Conservation (phyloP, 805 yeast species). For the Priceomyces castillae region DNA sequence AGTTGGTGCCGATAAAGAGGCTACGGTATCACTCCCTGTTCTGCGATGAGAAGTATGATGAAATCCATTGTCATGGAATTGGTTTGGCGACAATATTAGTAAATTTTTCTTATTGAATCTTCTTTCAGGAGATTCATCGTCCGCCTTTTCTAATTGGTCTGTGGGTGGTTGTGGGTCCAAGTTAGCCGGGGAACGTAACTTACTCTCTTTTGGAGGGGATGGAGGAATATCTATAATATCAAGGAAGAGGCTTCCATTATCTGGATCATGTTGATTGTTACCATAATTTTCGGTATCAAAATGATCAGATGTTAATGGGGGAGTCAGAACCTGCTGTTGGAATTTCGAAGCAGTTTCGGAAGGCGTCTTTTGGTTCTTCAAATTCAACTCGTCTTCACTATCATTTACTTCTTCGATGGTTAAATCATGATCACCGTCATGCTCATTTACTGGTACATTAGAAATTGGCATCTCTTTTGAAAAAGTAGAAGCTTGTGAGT, state of each 20-base stretch:
- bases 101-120: slow-evolving; percentile 28
- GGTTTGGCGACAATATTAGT: slow-evolving; percentile 39
- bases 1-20: slow-evolving; percentile 6
- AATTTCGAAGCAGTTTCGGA: not conserved
- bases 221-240: slow-evolving; percentile 17
- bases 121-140: slow-evolving; percentile 9
- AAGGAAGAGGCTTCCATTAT: slow-evolving; percentile 16
- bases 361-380: slow-evolving; percentile 4
- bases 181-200: slow-evolving; percentile 4
- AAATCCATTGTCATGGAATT: slow-evolving; percentile 33
- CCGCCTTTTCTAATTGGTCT: slow-evolving; percentile 1
- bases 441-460: not conserved
- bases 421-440: slow-evolving; percentile 20
- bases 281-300: not conserved
- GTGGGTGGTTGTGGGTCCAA: not conserved
- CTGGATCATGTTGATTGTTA: slow-evolving; percentile 1
- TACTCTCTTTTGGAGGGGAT: slow-evolving; percentile 6
- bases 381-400: slow-evolving; percentile 35
- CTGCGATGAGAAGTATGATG: slow-evolving; percentile 17
- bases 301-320: slow-evolving; percentile 2
- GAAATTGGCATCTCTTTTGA: slow-evolving; percentile 4
- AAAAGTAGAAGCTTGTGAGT: slow-evolving; percentile 11
- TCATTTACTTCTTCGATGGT: slow-evolving; percentile 43
- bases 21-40: slow-evolving; percentile 4
- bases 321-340: slow-evolving; percentile 1